phyloP scores from a whole-genome alignment of 2,329 filamentous ascomycete genomes.

The Coniochaeta sp. region DNA sequence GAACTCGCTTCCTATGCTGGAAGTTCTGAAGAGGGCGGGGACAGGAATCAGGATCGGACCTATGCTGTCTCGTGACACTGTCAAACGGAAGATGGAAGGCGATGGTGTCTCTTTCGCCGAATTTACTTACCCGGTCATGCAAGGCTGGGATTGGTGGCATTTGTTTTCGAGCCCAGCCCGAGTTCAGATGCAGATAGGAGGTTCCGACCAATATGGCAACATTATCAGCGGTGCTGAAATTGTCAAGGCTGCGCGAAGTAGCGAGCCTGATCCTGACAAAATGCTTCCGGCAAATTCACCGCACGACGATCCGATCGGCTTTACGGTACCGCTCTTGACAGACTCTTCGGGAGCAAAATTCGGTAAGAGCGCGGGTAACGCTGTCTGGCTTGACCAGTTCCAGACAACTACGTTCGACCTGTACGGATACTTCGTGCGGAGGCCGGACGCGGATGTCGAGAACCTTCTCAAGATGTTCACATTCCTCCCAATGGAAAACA shows the following conservation, averaged over 20 bases:
- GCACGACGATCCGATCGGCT: constrained; percentile 61
- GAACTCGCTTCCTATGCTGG: constrained; percentile 60
- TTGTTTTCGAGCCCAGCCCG: constrained; percentile 56
- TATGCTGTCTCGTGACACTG: constrained; percentile 86
- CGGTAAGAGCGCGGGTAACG: constrained; percentile 90
- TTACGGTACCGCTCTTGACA: constrained; percentile 86
- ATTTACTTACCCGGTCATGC: constrained; percentile 86
- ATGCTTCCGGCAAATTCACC: constrained; percentile 30
- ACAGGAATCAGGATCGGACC: constrained; percentile 69
- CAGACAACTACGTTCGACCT: constrained; percentile 79
- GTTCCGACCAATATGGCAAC: constrained; percentile 94
- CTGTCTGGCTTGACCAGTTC: constrained; percentile 80
- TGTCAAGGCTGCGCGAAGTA: constrained; percentile 64
- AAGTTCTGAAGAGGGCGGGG: constrained; percentile 70
- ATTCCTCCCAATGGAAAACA: constrained; percentile 67
- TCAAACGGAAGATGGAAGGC: constrained; percentile 76
- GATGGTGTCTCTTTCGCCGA: constrained; percentile 93
- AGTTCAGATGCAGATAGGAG: constrained; percentile 83
- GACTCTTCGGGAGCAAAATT: constrained; percentile 83
- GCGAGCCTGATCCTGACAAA: constrained; percentile 36
- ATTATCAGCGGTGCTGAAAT: constrained; percentile 85
- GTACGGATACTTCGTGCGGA: constrained; percentile 83
- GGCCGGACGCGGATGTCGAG: constrained; percentile 74
- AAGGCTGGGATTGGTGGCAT: constrained; percentile 95
- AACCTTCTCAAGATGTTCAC: constrained; percentile 83